These are phyloP conservation scores for Chlamydomonas urium DNA, from an alignment of 139 green algal species.

Conservation along the genomic window DNA sequence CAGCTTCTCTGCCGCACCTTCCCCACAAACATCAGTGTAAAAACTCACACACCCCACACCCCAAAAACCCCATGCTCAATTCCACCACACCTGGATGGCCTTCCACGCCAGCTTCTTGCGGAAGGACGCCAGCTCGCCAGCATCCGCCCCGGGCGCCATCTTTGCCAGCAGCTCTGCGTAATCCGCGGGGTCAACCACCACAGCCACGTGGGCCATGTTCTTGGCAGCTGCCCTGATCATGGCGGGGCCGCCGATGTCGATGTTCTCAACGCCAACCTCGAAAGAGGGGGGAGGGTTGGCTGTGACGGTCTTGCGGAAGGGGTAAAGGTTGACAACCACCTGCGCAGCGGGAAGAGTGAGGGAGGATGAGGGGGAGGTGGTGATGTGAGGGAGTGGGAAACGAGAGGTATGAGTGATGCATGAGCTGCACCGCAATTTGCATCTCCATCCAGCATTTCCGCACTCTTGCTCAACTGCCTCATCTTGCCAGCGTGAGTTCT, in stretches of 20 bases:
- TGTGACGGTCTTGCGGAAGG: slow-evolving; percentile 92
- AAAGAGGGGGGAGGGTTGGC: slow-evolving; percentile 59
- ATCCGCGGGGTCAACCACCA: slow-evolving; percentile 86
- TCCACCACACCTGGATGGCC: slow-evolving; percentile 75
- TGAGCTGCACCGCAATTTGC: too few relatives aligned
- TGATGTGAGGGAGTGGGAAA: too few relatives aligned
- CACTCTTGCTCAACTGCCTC: too few relatives aligned
- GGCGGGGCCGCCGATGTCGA: slow-evolving; percentile 97
- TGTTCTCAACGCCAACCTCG: slow-evolving; percentile 93
- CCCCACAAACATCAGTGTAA: too few relatives aligned
- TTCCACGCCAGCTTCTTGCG: slow-evolving; percentile 92
- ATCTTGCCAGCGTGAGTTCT: too few relatives aligned
- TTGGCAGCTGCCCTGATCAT: slow-evolving; percentile 97
- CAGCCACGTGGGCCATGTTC: slow-evolving; percentile 76
- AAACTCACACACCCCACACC: neutral
- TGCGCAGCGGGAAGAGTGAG: slow-evolving; percentile 11
- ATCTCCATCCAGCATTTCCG: too few relatives aligned
- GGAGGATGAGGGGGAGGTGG: neutral
- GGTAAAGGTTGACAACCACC: slow-evolving; percentile 97
- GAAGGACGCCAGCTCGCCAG: slow-evolving; percentile 40
- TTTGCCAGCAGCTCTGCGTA: slow-evolving; percentile 73
- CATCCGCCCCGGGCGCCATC: slow-evolving; percentile 32
- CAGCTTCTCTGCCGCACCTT: too few relatives aligned
- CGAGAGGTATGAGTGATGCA: too few relatives aligned
- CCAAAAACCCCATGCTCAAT: neutral